A percentile compares a stretch with the other conserved stretches of the same genome.
These are phyloP conservation scores for Cercospora beticola DNA, from an alignment of 2,329 filamentous ascomycete genomes.

Conservation along the genomic window DNA sequence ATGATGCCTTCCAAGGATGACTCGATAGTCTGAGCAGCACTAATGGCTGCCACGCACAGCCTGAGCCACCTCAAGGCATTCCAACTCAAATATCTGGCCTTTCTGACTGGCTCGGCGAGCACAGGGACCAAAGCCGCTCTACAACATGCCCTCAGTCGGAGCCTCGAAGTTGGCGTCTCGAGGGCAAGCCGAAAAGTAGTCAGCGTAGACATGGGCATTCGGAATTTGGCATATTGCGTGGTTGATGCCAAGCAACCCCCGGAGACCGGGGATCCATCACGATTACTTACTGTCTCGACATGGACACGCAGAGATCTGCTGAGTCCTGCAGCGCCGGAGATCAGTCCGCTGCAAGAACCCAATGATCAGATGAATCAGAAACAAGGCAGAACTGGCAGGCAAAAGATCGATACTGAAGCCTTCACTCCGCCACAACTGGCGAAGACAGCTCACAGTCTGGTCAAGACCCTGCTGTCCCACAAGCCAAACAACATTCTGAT, in stretches of 20 bases:
- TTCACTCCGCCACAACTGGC: conserved; percentile 55
- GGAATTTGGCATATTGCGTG: conserved; percentile 74
- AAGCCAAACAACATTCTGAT: conserved; percentile 70
- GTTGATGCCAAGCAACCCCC: conserved; percentile 23
- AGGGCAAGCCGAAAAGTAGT: conserved; percentile 53
- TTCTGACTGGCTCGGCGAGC: conserved; percentile 58
- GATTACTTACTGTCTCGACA: conserved; percentile 32
- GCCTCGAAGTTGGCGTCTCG: not conserved
- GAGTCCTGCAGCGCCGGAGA: not conserved
- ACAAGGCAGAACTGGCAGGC: not conserved
- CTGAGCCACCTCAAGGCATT: conserved; percentile 47
- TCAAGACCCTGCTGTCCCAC: conserved; percentile 53
- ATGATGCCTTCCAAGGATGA: not conserved
- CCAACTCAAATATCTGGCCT: conserved; percentile 60
- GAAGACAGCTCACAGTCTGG: conserved; percentile 55
- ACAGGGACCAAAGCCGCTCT: conserved; percentile 62
- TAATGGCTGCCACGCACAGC: conserved; percentile 11
- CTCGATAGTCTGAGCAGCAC: not conserved
- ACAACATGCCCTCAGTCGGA: conserved; percentile 30
- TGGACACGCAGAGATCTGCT: conserved; percentile 42
- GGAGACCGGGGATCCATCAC: not conserved
- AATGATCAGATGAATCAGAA: not conserved
- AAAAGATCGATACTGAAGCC: conserved; percentile 14
- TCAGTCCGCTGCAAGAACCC: not conserved
- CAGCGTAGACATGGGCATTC: conserved; percentile 82